Base-by-base conservation (phyloP, 345 rosid genomes). In the Raphanus raphanistrum region DNA sequence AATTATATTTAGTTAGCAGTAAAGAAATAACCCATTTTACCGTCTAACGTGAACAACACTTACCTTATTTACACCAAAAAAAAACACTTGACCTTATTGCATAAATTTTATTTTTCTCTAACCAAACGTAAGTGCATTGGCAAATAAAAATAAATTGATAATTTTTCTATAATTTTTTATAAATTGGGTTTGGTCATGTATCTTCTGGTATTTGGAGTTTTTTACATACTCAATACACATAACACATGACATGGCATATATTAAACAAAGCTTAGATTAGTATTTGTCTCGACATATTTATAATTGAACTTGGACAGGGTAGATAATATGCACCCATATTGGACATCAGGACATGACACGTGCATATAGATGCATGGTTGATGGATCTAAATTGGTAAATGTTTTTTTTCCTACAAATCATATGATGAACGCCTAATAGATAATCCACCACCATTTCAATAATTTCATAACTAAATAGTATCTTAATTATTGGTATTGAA, bases 341-440 rank as follows among this genome's bases (percentile, higher is more conserved):
- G 16, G n/a, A 57, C 80, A 64, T 8, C 60, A 38, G 17, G n/a
- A 64, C 81, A 64, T 8, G 60, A 38, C 81, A 77, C 76, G 71
- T 71, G 67, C 72, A 64, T 41, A 41, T 41, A 41, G 36, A 64
- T 2, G 76, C 76, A 50, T 21, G 21, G 59, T n/a, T 45, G 59
- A 29, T 77, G 72, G 81, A 77, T 77, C 67, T 64, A 64, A 55
- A 57, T 55, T 57, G 21, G 31, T 25, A 28, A 65, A 26, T 31
- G 65, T 27, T 2, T 57, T 61, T 5, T 41, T 69, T 71, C 35
- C 36, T 25, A 71, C 72, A 71, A 21, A 62, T 77, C 54, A 77
- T 71, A 38, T 27, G 13, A 58, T 11, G 31, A 11, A 33, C 12
- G 32, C 33, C 41, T 32, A 68, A n/a, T 35, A 32, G 29, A 69